Conservation (phyloP, 2,329 filamentous ascomycete genomes). For the Thielaviopsis punctulata region DNA sequence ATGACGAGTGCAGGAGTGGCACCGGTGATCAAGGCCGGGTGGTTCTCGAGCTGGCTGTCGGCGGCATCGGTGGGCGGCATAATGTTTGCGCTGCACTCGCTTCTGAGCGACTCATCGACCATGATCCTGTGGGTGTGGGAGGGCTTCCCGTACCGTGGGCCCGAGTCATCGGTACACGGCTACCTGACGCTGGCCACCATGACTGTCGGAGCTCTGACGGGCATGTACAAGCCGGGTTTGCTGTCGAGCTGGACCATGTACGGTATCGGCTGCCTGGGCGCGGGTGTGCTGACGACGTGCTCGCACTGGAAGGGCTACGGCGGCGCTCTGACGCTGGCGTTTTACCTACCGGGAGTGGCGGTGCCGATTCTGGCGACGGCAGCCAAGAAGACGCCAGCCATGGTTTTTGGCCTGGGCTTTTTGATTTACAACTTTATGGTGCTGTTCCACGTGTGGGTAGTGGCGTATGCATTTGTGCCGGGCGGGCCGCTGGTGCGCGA, state of each 20-base stretch:
- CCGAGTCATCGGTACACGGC: conserved; percentile 76
- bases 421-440: conserved; percentile 84
- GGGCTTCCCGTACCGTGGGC: conserved; percentile 78
- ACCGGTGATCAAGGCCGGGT: conserved; percentile 34
- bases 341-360: conserved; percentile 68
- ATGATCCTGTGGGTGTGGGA: conserved; percentile 99
- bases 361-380: conserved; percentile 61
- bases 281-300: conserved; percentile 58
- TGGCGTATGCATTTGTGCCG: conserved; percentile 94
- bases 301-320: conserved; percentile 81
- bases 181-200: conserved; percentile 75
- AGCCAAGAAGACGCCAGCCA: conserved; percentile 56
- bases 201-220: conserved; percentile 61
- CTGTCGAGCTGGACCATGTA: conserved; percentile 66
- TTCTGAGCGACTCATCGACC: conserved; percentile 91
- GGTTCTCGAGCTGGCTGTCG: conserved; percentile 34
- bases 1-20: conserved; percentile 23
- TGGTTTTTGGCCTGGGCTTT: conserved; percentile 77
- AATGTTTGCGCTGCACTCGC: conserved; percentile 77
- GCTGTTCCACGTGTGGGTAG: conserved; percentile 96
- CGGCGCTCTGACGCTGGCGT: conserved; percentile 56
- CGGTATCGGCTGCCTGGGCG: conserved; percentile 60
- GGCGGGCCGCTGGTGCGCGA: conserved; percentile 85
- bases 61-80: conserved; percentile 67
- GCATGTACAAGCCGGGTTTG: conserved; percentile 54